phyloP scores from a whole-genome alignment of 2,329 filamentous ascomycete species.

The Ophiostoma montium region DNA sequence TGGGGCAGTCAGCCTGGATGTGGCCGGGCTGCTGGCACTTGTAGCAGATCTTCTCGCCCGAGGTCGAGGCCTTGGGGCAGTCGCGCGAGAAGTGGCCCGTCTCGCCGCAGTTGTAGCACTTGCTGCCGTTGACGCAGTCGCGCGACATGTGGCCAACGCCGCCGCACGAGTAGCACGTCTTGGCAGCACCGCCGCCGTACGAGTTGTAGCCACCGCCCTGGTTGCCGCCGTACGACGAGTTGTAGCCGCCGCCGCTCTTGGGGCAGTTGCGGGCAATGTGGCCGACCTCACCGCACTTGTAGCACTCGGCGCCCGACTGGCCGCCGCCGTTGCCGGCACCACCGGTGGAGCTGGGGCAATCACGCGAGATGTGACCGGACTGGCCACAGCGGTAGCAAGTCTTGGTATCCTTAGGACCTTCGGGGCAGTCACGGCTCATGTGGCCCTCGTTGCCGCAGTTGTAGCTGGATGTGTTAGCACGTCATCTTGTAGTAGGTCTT shows the following conservation, averaged over 20 bases:
- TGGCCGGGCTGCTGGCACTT: slow-evolving; percentile 78
- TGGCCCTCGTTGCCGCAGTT: slow-evolving; percentile 74
- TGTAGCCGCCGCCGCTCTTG: slow-evolving; percentile 39
- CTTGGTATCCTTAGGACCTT: slow-evolving; percentile 75
- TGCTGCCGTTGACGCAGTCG: slow-evolving; percentile 96
- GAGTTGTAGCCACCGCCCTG: slow-evolving; percentile 26
- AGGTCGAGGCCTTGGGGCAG: slow-evolving; percentile 80
- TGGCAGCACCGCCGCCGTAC: slow-evolving; percentile 23
- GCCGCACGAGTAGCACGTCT: slow-evolving; percentile 97
- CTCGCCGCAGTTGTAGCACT: slow-evolving; percentile 98
- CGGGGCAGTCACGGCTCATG: slow-evolving; percentile 82
- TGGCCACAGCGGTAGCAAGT: slow-evolving; percentile 68
- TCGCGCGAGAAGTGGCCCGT: slow-evolving; percentile 91
- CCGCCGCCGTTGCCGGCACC: slow-evolving; percentile 20
- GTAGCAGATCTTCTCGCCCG: slow-evolving; percentile 94
- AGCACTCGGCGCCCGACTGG: slow-evolving; percentile 58
- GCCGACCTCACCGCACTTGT: slow-evolving; percentile 94
- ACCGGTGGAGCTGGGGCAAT: slow-evolving; percentile 49
- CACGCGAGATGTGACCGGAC: slow-evolving; percentile 81
- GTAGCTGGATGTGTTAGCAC: slow-evolving; percentile 38
- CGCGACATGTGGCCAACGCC: slow-evolving; percentile 93
- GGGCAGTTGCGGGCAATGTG: slow-evolving; percentile 91
- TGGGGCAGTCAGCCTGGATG: slow-evolving; percentile 88
- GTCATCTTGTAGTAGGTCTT: not conserved
- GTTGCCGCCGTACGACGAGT: slow-evolving; percentile 32